Conservation (phyloP, 2,329 filamentous ascomycete species). For the Gyromitra esculenta region DNA sequence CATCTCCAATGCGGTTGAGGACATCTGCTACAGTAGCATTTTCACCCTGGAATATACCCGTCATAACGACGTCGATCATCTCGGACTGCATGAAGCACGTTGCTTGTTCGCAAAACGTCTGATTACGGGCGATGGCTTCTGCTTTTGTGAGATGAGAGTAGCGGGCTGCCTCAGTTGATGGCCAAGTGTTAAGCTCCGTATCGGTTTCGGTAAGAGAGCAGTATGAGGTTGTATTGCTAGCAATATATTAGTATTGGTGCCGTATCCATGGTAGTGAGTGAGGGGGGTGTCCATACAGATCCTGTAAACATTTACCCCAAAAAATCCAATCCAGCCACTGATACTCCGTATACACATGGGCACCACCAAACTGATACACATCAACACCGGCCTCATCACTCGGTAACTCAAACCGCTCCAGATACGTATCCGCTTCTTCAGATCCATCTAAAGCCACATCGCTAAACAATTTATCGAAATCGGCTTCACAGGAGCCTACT, state of each 20-base stretch:
- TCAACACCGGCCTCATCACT: slow-evolving; percentile 22
- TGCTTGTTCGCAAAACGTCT: slow-evolving; percentile 41
- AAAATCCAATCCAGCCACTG: slow-evolving; percentile 45
- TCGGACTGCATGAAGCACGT: slow-evolving; percentile 50
- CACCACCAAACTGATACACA: slow-evolving; percentile 28
- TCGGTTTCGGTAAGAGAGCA: slow-evolving; percentile 34
- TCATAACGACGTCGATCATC: slow-evolving; percentile 21
- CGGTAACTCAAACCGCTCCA: slow-evolving; percentile 14
- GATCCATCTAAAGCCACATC: slow-evolving; percentile 9
- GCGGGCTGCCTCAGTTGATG: slow-evolving; percentile 35
- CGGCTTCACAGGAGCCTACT: not conserved
- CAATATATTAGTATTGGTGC: not conserved
- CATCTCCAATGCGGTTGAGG: slow-evolving; percentile 15
- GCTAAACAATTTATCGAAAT: slow-evolving; percentile 32
- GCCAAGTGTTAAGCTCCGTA: slow-evolving; percentile 28
- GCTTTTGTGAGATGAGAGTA: slow-evolving; percentile 30
- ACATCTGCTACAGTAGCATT: slow-evolving; percentile 26
- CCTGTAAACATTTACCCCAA: slow-evolving; percentile 43
- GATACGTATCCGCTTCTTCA: slow-evolving; percentile 14
- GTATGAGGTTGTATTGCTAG: slow-evolving; percentile 36
- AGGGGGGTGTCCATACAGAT: slow-evolving; percentile 20
- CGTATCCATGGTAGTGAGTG: not conserved
- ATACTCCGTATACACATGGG: slow-evolving; percentile 20
- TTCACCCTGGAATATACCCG: slow-evolving; percentile 30
- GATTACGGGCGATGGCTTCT: slow-evolving; percentile 37